Percentiles rank a stretch among this genome's conserved stretches.
Conservation (phyloP, 495 filamentous ascomycete genomes). For the Paragyromitra xinjiangensis region DNA sequence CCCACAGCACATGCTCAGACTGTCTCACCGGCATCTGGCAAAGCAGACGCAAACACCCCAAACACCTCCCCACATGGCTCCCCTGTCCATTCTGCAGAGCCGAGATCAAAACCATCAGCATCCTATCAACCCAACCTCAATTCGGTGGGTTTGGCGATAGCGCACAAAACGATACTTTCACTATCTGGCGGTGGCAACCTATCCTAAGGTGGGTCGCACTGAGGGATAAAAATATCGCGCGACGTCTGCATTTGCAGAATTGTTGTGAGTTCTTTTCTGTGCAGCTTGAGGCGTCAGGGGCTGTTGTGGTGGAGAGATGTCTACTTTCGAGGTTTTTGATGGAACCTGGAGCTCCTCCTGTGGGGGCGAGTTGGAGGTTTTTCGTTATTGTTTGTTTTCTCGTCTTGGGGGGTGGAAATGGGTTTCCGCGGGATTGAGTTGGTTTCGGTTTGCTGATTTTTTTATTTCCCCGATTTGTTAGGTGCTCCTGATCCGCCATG, state of each 20-base stretch:
- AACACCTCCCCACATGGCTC: neutral
- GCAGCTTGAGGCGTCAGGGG: too few species aligned
- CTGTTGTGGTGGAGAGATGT: too few species aligned
- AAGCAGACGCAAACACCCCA: neutral
- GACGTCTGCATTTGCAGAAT: neutral
- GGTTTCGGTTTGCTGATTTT: too few species aligned
- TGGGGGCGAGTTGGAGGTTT: too few species aligned
- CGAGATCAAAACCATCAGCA: neutral
- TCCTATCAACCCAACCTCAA: neutral
- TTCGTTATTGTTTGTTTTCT: too few species aligned
- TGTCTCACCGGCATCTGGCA: neutral
- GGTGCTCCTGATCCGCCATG: too few species aligned
- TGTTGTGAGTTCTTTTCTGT: too few species aligned
- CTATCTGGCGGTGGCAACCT: neutral
- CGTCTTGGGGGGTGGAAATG: too few species aligned
- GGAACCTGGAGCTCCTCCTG: too few species aligned
- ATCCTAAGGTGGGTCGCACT: neutral
- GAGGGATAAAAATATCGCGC: neutral
- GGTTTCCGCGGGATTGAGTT: too few species aligned
- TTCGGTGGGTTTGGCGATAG: neutral
- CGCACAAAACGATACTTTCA: neutral
- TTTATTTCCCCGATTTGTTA: too few species aligned
- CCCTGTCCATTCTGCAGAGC: neutral
- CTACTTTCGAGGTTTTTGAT: too few species aligned
- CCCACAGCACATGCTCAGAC: neutral